These are phyloP conservation scores for Candida cerambycidarum DNA, from an alignment of 805 yeast genomes.

Conservation along the genomic window DNA sequence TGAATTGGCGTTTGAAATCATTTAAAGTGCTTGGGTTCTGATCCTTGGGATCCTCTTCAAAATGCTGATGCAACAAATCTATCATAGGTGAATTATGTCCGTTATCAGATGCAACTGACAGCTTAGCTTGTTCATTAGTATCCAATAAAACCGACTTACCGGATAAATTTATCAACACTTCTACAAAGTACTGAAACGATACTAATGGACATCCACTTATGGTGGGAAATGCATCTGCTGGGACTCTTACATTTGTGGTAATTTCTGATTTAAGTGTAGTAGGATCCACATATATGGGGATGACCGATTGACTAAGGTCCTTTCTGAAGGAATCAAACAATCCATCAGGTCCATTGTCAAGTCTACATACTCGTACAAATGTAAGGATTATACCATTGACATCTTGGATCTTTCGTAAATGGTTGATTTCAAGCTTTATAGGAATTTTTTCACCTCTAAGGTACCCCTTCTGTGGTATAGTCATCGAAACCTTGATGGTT, in stretches of 20 bases:
- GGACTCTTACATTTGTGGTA: slow-evolving; percentile 66
- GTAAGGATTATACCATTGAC: slow-evolving; percentile 76
- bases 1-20: slow-evolving; percentile 28
- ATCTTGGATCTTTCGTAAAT: slow-evolving; percentile 68
- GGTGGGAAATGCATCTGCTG: slow-evolving; percentile 85
- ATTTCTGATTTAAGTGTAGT: slow-evolving; percentile 54
- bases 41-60: background rate
- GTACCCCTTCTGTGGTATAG: slow-evolving; percentile 62
- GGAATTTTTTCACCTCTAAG: slow-evolving; percentile 80
- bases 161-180: slow-evolving; percentile 77
- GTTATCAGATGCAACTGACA: slow-evolving; percentile 9
- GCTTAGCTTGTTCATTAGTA: slow-evolving; percentile 15
- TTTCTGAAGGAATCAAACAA: slow-evolving; percentile 74
- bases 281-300: slow-evolving; percentile 80
- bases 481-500: slow-evolving; percentile 36
- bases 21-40: slow-evolving; percentile 5
- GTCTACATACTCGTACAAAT: slow-evolving; percentile 72
- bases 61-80: slow-evolving; percentile 9
- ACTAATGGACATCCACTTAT: slow-evolving; percentile 69
- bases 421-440: slow-evolving; percentile 62
- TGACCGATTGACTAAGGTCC: slow-evolving; percentile 73
- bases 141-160: slow-evolving; percentile 48
- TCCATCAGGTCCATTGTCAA: slow-evolving; percentile 56
- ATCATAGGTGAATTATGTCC: slow-evolving; percentile 16
- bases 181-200: slow-evolving; percentile 81